Base-by-base conservation (phyloP, 768 basidiomycete genomes). In the Lentinula boryana region DNA sequence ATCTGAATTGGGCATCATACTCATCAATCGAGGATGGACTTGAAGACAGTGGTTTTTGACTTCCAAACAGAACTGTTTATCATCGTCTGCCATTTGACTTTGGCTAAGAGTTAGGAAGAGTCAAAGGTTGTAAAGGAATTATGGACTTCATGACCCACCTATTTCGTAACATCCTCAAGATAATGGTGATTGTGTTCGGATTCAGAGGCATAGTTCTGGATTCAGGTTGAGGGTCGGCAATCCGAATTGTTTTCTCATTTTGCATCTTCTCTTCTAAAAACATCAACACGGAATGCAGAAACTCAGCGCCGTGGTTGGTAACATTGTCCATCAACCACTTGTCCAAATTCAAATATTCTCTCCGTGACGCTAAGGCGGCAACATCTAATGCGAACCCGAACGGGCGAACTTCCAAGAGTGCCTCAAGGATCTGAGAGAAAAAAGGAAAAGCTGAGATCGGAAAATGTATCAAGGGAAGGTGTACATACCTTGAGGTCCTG, bases 271-370 rank as follows among this genome's bases (percentile, higher is more conserved):
- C 79, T 65, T 94, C 90, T 62, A 98, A 76, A 75, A 98, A 98
- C 18, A 86, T 82, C 60, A 98, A 86, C 63, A 95, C 85, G 7
- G 92, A 86, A 60, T 88, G 87, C 36, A 97, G 80, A 69, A 98
- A 97, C 64, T 93, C 91, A 32, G 82, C 82, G 7, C 93, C 93
- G 63, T 95, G 91, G 52, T 81, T 77, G 21, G 85, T 78, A 18
- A 95, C 90, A 67, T 94, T 90, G 71, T 93, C 91, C 13, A 90
- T 86, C 15, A 98, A 79, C 95, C 96, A 99, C 73, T 96, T 95
- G 75, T 97, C 95, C 49, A 99, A 79, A 68, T 99, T 95, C 67
- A 98, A 79, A 69, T 95, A 93, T 72, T 98, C 96, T 66, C 94
- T 80, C 44, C 94, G 87, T 38, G 93, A 94, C 12, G 97, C 96